Base-by-base conservation (phyloP, 495 filamentous ascomycete species). In the Aspergillus incahuasiensis region DNA sequence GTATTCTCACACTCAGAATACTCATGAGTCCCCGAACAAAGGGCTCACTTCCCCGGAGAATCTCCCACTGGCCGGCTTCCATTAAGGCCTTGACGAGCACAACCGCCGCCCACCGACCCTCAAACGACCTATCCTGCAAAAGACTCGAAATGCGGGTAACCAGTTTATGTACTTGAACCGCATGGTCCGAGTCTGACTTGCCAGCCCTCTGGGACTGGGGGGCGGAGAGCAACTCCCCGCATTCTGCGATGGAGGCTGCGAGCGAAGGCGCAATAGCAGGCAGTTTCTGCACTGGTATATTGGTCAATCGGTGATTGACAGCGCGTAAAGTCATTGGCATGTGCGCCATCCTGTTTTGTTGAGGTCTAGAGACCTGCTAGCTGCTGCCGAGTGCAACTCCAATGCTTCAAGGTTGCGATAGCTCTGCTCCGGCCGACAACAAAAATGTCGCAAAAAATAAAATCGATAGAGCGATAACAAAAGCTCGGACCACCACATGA, bases 21-120 rank as follows among this genome's bases (percentile, higher is more conserved):
- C 77, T 74, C 40, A 96, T 76, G 55, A 96, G 64, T 32, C 81
- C 82, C 59, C 83, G 78, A 55, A 92, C 82, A 84, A 92, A 92
- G 13, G 82, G 72, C 51, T 81, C 83, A 21, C 83, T 79, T 35
- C 81, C 79, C 48, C 83, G 85, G 52, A 97, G 70, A 44, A 86
- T 77, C 56, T 91, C 87, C 83, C 85, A 88, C 54, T 88, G 88
- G 21, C 91, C 90, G 39, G 83, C 80, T 63, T 96, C 91, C 49
- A 95, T 74, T 13, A 83, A 75, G n/a, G 85, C 79, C 71, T 95
- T 96, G 60, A 90, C 78, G 48, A 97, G 68, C 21, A 87, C 82
- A 30, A 88, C 82, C 0, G 83, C 90, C 9, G 85, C 78, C 77
- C 89, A 95, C 63, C 90, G 85, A 34, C 84, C 87, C 57, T 91